Base-by-base conservation (phyloP, 495 filamentous ascomycete species). In the Lepraria neglecta region DNA sequence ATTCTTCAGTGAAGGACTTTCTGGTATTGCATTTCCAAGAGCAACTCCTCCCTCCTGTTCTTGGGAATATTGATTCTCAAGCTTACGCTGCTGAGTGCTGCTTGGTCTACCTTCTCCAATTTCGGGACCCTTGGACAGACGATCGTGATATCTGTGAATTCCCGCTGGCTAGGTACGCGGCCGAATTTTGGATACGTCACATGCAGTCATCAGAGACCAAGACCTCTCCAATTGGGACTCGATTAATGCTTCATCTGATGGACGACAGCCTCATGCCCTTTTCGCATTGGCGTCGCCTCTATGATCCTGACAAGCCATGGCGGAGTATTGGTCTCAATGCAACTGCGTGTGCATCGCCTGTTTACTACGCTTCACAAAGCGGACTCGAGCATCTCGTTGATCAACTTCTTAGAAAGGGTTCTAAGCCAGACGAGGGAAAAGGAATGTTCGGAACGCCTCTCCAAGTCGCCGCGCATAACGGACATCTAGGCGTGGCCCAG, bases 1-100 rank as follows among this genome's bases (percentile, higher is more conserved):
- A 56, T 24, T 56, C 33, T 11, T 56, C 52, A 19, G 52, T 56
- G 52, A 56, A 56, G 15, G 52, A 42, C 7, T 56, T 56, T 42
- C 33, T 56, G 33, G 15, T 56, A n/a, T 14, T 38, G 52, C 33
- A 56, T 38, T 56, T 2, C n/a, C 42, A 14, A 11, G 42, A 6
- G 42, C 42, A 44, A 17, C 42, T 3, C n/a, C n/a, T n/a, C n/a
- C n/a, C n/a, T 6, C n/a, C 12, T 44, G 42, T 17, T 44, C 12
- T 44, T 44, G 42, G n/a, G 11, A 17, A 44, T 11, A 11, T 17
- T 44, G n/a, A 3, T 14, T 44, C 42, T 11, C 42, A 44, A 44
- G 42, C 42, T 14, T 44, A 14, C 42, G n/a, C n/a, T 6, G 11
- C 12, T 17, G n/a, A 44, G 42, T 44, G 42, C 42, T 44, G 42